A percentile compares a stretch with the other conserved stretches of the same genome.
These are phyloP conservation scores for Colletotrichum paranaense DNA, from an alignment of 2,329 filamentous ascomycete genomes.

Conservation along the genomic window DNA sequence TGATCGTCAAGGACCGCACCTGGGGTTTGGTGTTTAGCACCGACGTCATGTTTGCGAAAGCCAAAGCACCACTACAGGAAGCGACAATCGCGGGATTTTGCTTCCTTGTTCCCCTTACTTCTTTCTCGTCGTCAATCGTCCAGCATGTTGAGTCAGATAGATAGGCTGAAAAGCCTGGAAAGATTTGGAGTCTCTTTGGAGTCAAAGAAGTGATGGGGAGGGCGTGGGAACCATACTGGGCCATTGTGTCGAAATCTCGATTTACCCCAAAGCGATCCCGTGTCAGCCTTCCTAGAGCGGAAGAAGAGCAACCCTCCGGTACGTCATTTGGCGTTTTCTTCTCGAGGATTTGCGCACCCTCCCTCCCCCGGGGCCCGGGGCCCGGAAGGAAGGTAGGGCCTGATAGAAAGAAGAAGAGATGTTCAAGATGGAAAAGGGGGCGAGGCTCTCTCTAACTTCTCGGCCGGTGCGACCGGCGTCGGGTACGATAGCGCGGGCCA, in stretches of 20 bases:
- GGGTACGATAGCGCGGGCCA: neutral
- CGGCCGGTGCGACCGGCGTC: slow-evolving; percentile 3
- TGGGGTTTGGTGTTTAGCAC: neutral
- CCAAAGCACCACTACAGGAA: neutral
- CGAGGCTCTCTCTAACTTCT: neutral
- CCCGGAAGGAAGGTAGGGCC: too few relatives aligned
- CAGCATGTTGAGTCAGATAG: neutral
- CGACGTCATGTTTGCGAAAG: slow-evolving; percentile 20
- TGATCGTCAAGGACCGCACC: neutral
- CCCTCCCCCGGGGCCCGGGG: neutral
- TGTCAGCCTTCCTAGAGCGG: slow-evolving; percentile 30
- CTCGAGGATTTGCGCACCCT: neutral
- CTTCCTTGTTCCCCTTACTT: neutral
- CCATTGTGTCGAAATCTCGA: slow-evolving; percentile 26
- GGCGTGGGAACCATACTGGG: neutral
- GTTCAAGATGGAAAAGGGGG: neutral
- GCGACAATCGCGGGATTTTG: neutral
- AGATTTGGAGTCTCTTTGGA: neutral
- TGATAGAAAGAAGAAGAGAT: neutral
- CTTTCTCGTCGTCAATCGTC: neutral
- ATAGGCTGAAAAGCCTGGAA: neutral
- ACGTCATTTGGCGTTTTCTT: slow-evolving; percentile 26
- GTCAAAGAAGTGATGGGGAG: too few relatives aligned
- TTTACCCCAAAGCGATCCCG: slow-evolving; percentile 25
- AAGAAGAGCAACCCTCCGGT: slow-evolving; percentile 17